Base-by-base conservation (phyloP, 2,329 filamentous ascomycete genomes). In the Ophiocordyceps camponoti-saundersi region DNA sequence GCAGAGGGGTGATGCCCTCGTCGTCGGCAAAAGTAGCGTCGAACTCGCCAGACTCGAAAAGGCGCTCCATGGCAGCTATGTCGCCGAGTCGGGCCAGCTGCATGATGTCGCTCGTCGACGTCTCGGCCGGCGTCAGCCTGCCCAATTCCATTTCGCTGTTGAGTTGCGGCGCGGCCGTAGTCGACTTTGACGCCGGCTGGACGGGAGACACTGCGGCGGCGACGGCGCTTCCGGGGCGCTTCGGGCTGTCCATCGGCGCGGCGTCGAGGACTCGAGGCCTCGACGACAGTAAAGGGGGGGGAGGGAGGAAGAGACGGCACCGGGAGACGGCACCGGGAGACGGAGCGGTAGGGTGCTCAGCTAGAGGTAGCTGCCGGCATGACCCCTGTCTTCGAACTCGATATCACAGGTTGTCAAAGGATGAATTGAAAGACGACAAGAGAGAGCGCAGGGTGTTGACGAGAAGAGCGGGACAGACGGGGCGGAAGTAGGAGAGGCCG, bases 1-100 rank as follows among this genome's bases (percentile, higher is more conserved):
- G 92, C 64, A 98, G 67, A 51, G 92, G 88, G 40, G 90, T 96
- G 61, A 98, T 95, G 59, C 87, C 88, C 64, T 98, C 88, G 47
- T 85, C 84, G 60, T 98, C 92, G 47, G 74, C 76, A 62, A 88
- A 92, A 46, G 79, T 85, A 45, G 87, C 86, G 61, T 87, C 84
- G 61, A 76, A 86, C 56, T 85, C 86, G 53, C 83, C 82, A 48
- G 75, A 77, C 59, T 90, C 85, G 55, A 95, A 94, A 46, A 98
- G 72, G 68, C 81, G 88, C 68, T 95, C 84, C 71, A 98, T 92
- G 46, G 78, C 83, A 8, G 73, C 70, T 50, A 95, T 77, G 60
- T 98, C 88, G 48, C 93, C 92, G 54, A 94, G 66, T 50, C 92
- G 75, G 40, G 92, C 88, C 61, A 95, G 69, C 68, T 95, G 90